Conservation (phyloP, 495 filamentous ascomycete species). For the Barbatosphaeria neglecta region DNA sequence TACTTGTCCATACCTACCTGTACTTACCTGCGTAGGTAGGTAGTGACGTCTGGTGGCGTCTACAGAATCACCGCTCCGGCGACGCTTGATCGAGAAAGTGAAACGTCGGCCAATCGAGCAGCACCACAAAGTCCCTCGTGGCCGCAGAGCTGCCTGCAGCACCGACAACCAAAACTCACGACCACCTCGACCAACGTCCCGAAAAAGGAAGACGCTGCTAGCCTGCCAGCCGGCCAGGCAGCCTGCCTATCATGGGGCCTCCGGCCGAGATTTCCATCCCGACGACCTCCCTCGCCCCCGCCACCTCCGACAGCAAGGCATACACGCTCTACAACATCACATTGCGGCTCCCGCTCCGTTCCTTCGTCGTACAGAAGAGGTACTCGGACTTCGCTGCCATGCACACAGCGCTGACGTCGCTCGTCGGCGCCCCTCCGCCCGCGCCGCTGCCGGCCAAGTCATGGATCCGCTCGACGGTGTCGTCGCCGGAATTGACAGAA, state of each 20-base stretch:
- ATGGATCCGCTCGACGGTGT: conserved; percentile 73
- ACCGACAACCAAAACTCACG: too few relatives aligned
- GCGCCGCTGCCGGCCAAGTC: conserved; percentile 65
- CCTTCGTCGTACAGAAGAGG: conserved; percentile 78
- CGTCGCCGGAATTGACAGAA: conserved; percentile 68
- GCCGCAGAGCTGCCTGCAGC: too few relatives aligned
- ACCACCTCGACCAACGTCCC: too few relatives aligned
- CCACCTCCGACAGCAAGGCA: conserved; percentile 46
- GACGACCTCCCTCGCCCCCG: conserved; percentile 48
- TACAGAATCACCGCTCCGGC: too few relatives aligned
- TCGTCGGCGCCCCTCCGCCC: conserved; percentile 49
- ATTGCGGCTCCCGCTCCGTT: conserved; percentile 75
- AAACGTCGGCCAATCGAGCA: too few relatives aligned
- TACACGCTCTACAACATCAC: conserved; percentile 90
- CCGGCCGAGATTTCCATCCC: conserved; percentile 74
- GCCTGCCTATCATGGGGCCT: conserved; percentile 48
- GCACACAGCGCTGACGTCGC: conserved; percentile 52
- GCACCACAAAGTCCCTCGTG: too few relatives aligned
- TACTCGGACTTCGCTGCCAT: conserved; percentile 86
- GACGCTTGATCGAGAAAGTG: too few relatives aligned
- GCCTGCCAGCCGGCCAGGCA: too few relatives aligned
- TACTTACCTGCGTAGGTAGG: too few relatives aligned
- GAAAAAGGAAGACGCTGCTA: too few relatives aligned
- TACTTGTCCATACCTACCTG: too few relatives aligned
- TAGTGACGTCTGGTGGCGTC: too few relatives aligned